phyloP scores from a whole-genome alignment of 352 stramenopile genomes.

The Globisporangium spiculum region DNA sequence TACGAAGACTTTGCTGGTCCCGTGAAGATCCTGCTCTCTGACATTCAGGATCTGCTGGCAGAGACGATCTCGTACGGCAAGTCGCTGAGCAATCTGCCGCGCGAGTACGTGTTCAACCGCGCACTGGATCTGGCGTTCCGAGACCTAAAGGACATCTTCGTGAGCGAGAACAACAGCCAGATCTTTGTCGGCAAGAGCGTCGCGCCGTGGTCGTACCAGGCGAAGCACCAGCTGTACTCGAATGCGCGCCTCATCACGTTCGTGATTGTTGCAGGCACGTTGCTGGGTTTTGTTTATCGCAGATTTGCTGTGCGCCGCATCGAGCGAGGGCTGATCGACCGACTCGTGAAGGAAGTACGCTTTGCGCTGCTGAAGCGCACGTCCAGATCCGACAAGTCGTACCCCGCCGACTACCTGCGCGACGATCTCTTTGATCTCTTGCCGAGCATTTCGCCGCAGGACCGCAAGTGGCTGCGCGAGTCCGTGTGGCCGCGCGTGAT shows the following conservation, averaged over 20 bases:
- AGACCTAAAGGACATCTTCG: conserved; percentile 50
- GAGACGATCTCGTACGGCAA: conserved; percentile 40
- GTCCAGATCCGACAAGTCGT: conserved; percentile 34
- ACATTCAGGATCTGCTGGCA: conserved; percentile 45
- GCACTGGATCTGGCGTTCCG: conserved; percentile 58
- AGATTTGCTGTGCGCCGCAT: conserved; percentile 39
- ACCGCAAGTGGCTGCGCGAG: conserved; percentile 53
- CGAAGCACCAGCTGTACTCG: conserved; percentile 44
- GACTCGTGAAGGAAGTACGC: conserved; percentile 68
- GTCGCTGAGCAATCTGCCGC: conserved; percentile 37
- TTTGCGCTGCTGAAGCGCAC: conserved; percentile 54
- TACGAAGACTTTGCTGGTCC: conserved; percentile 21
- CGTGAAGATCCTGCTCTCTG: conserved; percentile 46
- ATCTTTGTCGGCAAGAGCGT: conserved; percentile 44
- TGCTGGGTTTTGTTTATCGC: conserved; percentile 31
- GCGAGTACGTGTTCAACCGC: conserved; percentile 58
- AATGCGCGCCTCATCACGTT: conserved; percentile 38
- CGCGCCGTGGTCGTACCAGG: conserved; percentile 51
- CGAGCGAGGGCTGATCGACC: conserved; percentile 49
- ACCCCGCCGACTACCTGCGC: conserved; percentile 53
- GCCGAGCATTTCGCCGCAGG: conserved; percentile 25
- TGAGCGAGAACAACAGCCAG: conserved; percentile 40
- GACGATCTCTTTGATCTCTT: conserved; percentile 57
- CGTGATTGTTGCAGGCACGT: conserved; percentile 27
- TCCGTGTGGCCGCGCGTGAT: conserved; percentile 59